Base-by-base conservation (phyloP, 2,329 filamentous ascomycete species). In the Biscogniauxia marginata region DNA sequence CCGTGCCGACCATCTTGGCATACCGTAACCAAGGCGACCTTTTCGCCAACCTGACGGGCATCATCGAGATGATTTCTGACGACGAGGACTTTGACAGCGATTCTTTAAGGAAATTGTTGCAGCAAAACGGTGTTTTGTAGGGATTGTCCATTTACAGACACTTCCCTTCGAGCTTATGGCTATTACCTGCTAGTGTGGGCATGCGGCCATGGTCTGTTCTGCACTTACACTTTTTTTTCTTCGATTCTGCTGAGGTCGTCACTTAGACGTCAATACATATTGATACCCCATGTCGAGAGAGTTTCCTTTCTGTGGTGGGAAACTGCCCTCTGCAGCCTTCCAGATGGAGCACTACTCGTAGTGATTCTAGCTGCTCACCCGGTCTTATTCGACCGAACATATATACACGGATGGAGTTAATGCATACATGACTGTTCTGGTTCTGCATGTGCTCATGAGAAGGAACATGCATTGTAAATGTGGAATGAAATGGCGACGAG, bases 11-110 rank as follows among this genome's bases (percentile, higher is more conserved):
- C 3, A 79, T 98, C 39, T 79, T 98, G 49, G 93, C 90, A 9
- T 99, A 99, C 77, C 87, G 87, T 56, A 90, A 88, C 67, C 85
- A 88, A 69, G 93, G 92, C 52, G 93, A 98, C 62, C 86, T 97
- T 62, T 92, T 98, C 66, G 90, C 91, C 62, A 96, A 93, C 67
- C 79, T 98, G 52, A 90, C 95, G 0, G 93, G 93, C 53, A 82
- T 98, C 51, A 84, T 96, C 60, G 86, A 92, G 69, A 89, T 95
- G 80, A 89, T 97, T 49, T 91, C 93, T 1, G 84, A 86, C 34
- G 82, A 86, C 25, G 83, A 85, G 46, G 71, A 76, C 43, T 86
- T 87, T 59, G 81, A 80, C 66, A 82, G 77, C 48, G 74, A 77
- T 52, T 75, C 82, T 1, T 69, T 88, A 48, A 77, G 75, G 65